Conservation (phyloP, 805 yeast genomes). For the Metschnikowia hibisci region DNA sequence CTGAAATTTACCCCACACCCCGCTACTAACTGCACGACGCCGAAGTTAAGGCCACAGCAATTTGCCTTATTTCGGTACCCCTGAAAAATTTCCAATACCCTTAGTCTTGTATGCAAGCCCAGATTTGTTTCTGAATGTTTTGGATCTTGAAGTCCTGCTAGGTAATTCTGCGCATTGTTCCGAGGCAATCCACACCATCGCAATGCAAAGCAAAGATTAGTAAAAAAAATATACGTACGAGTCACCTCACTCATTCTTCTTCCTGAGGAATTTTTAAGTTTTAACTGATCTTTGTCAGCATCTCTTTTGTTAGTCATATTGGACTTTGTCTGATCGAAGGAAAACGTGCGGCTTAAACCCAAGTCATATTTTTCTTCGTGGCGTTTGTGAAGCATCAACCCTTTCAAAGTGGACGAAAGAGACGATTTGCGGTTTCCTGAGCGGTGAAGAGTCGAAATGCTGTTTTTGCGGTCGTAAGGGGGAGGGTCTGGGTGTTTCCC, state of each 20-base stretch:
- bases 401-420: conserved; percentile 10
- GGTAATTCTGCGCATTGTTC: too few species aligned
- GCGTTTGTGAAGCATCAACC: conserved; percentile 8
- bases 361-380: not conserved
- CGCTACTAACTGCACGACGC: conserved; percentile 1
- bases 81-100: too few species aligned
- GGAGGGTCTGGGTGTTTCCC: not conserved
- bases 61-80: too few species aligned
- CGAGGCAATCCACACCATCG: too few species aligned
- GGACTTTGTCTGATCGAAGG: conserved; percentile 38
- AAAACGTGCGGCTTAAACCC: conserved; percentile 17
- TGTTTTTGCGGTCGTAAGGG: conserved; percentile 2
- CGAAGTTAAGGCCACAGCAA: not conserved
- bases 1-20: conserved; percentile 12
- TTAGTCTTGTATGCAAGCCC: too few species aligned
- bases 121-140: too few species aligned
- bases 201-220: not conserved
- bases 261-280: conserved; percentile 13
- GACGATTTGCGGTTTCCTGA: conserved; percentile 4
- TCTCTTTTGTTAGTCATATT: conserved; percentile 30
- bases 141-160: too few species aligned
- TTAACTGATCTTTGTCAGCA: conserved; percentile 16
- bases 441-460: not conserved
- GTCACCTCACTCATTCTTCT: conserved; percentile 27
- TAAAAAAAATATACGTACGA: conserved; percentile 31